Base-by-base conservation (phyloP, 192 early-diverging fungal genomes). In the Backusella luteola region DNA sequence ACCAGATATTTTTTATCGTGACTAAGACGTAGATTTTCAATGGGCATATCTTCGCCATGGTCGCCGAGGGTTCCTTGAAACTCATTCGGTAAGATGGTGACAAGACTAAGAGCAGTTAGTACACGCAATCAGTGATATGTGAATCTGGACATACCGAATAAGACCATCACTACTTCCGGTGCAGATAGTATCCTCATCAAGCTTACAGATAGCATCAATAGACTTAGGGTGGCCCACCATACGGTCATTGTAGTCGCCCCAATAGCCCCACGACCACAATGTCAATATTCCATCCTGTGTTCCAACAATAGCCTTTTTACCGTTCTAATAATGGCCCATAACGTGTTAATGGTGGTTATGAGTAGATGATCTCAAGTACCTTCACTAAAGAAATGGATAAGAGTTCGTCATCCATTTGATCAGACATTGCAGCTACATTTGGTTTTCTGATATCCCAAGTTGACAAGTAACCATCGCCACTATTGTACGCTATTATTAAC, bases 81-180 rank as follows among this genome's bases (percentile, higher is more conserved):
- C 69, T 89, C 89, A 87, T 99, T 97, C 17, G 98, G 98, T 49
- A 97, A 87, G 69, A 99, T 88, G 26, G 89, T 86, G n/a, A 99
- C 89, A 7, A 96, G 81, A 38, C 94, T 77, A 21, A 19, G 14
- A 32, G 0, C 2, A 32, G 32, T 32, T 32, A 32, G 32, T 32
- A 32, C 32, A 32, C 32, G 32, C 2, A 32, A 32, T 0, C 2
- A 32, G 32, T 32, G 32, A 32, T 32, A 32, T 32, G 26, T 46
- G 9, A 23, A 53, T 52, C 0, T 53, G 52, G 17, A 21, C 35
- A 7, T 79, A 87, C 85, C 92, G 84, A 74, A 95, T 90, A 38
- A 98, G 89, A 32, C 98, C 98, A 82, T 99, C 98, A 76, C 93
- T 91, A 23, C 91, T 93, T 26, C 97, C 98, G 0, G 98, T 99